Conservation (phyloP, 768 basidiomycete species). For the Filobasidium wieringae region DNA sequence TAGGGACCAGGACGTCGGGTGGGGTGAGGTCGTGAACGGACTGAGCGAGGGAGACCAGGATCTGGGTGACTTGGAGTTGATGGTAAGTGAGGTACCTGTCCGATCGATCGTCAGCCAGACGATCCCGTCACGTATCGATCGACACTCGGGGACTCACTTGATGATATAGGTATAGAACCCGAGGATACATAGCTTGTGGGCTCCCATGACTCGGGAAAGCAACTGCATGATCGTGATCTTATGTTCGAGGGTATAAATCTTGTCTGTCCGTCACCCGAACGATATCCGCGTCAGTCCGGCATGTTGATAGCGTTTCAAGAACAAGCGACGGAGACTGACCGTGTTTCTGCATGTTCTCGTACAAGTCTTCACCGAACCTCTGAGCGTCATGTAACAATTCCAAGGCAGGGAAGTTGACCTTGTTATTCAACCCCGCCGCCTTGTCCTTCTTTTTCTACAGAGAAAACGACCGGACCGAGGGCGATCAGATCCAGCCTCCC, state of each 20-base stretch:
- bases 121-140: background rate
- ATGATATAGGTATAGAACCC: conserved; percentile 92
- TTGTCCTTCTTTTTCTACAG: conserved; percentile 37
- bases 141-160: conserved; percentile 35
- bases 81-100: conserved; percentile 75
- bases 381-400: conserved; percentile 91
- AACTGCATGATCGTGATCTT: conserved; percentile 96
- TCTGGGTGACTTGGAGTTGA: conserved; percentile 82
- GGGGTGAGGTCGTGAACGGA: conserved; percentile 91
- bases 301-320: background rate
- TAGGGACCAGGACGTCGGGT: conserved; percentile 78
- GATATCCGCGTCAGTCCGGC: background rate
- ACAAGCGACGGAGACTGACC: conserved; percentile 32
- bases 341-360: conserved; percentile 65
- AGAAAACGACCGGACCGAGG: background rate
- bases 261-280: conserved; percentile 47
- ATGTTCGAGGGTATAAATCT: conserved; percentile 90
- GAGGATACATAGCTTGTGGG: conserved; percentile 83
- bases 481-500: conserved; percentile 3
- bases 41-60: conserved; percentile 86
- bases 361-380: conserved; percentile 86
- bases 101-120: background rate
- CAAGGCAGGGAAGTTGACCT: conserved; percentile 76
- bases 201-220: conserved; percentile 80
- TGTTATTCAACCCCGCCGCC: conserved; percentile 20